A percentile compares a stretch with the other conserved stretches of the same genome.
Evolutionary conservation across 169 alveolate species (phyloP).

Genomic region (Hammondia hammondi): DNA sequence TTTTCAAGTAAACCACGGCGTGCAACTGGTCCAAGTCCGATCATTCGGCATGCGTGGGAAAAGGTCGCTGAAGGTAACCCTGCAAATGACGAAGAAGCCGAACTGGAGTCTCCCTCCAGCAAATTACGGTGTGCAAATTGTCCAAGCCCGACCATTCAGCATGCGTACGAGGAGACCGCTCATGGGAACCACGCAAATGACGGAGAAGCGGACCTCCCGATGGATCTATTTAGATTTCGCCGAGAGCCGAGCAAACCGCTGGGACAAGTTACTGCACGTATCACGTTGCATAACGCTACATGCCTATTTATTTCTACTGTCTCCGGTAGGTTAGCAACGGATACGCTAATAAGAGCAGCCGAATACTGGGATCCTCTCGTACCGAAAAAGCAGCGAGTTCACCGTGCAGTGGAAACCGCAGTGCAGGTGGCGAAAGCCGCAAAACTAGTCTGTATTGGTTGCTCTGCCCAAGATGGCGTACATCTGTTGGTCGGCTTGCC

Average conservation of each 20-base stretch:
- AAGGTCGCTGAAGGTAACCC: not conserved
- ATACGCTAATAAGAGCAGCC: not conserved
- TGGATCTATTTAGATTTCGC: too few species aligned
- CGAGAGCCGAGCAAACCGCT: not conserved
- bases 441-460: not conserved
- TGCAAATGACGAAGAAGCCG: not conserved
- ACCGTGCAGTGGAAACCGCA: not conserved
- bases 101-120: not conserved
- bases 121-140: not conserved
- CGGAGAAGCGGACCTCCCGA: not conserved
- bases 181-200: not conserved
- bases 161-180: not conserved
- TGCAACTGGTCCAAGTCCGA: not conserved
- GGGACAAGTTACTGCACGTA: not conserved
- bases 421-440: not conserved
- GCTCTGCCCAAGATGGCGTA: not conserved
- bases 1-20: not conserved
- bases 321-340: not conserved
- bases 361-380: conserved; percentile 7
- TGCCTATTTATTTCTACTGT: conserved; percentile 3
- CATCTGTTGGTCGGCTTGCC: not conserved
- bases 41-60: not conserved
- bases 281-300: not conserved
- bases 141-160: not conserved
- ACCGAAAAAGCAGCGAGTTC: not conserved